Evolutionary conservation across 192 early-diverging fungal species (phyloP).

Genomic region (Coemansia sp.): DNA sequence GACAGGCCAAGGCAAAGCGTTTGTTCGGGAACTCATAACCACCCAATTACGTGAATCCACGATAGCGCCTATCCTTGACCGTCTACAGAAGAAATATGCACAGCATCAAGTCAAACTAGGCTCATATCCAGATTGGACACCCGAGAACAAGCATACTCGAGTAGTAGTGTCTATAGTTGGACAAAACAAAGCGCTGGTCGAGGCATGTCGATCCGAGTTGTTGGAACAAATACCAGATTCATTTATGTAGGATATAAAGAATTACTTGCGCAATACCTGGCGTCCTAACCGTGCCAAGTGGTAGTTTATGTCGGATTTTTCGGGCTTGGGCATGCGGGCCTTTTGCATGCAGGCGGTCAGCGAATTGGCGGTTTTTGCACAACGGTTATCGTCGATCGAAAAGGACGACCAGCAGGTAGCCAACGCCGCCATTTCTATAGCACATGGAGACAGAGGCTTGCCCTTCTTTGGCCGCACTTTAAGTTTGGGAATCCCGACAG

Average conservation of each 20-base stretch:
- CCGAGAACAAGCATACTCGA: background rate
- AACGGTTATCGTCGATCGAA: conserved; percentile 41
- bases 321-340: conserved; percentile 7
- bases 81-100: conserved; percentile 22
- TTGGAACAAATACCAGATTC: no score
- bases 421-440: conserved; percentile 50
- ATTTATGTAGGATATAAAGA: background rate
- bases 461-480: conserved; percentile 34
- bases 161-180: conserved; percentile 30
- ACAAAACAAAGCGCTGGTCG: conserved; percentile 6
- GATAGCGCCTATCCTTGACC: conserved; percentile 26
- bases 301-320: conserved; percentile 44
- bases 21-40: conserved; percentile 21
- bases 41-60: conserved; percentile 24
- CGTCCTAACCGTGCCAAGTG: conserved; percentile 50
- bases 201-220: conserved; percentile 11
- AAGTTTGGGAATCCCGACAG: conserved; percentile 43
- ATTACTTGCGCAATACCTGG: conserved; percentile 50
- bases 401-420: conserved; percentile 52
- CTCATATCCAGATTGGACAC: conserved; percentile 40
- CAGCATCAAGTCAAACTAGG: conserved; percentile 23
- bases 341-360: conserved; percentile 48
- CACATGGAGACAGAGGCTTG: conserved; percentile 37
- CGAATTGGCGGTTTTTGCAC: conserved; percentile 29
- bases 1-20: conserved; percentile 3